A percentile compares a stretch with the other conserved stretches of the same genome.
Conservation (phyloP, 2,329 filamentous ascomycete genomes). For the Calonectria pseudoreteaudii region DNA sequence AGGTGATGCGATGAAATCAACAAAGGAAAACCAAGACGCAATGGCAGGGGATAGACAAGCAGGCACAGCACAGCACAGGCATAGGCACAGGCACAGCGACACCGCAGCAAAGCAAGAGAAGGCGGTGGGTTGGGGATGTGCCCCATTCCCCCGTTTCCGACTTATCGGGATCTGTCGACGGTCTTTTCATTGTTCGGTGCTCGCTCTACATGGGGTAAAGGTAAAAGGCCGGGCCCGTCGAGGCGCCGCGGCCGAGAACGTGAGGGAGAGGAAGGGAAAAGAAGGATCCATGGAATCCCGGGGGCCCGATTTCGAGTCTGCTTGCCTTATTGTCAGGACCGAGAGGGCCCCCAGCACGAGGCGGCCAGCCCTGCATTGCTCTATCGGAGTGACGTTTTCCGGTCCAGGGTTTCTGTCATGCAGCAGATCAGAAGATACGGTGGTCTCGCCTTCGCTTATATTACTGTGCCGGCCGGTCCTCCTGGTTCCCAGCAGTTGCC, state of each 20-base stretch:
- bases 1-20: slow-evolving; percentile 21
- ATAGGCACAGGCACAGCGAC: not conserved
- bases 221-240: not conserved
- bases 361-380: not conserved
- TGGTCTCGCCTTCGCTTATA: slow-evolving; percentile 14
- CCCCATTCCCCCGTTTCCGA: slow-evolving; percentile 19
- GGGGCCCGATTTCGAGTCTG: not conserved
- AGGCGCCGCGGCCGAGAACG: not conserved
- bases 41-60: slow-evolving; percentile 16
- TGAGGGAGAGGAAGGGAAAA: not conserved
- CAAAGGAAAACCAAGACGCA: slow-evolving; percentile 15
- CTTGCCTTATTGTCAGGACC: not conserved
- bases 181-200: not conserved
- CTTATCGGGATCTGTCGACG: slow-evolving; percentile 18
- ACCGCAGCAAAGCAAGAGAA: slow-evolving; percentile 1
- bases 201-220: slow-evolving; percentile 6
- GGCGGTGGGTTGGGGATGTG: slow-evolving; percentile 25
- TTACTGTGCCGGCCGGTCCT: not conserved
- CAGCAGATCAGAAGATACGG: slow-evolving; percentile 6
- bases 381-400: slow-evolving; percentile 5
- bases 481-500: slow-evolving; percentile 4
- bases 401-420: slow-evolving; percentile 15
- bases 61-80: slow-evolving; percentile 5
- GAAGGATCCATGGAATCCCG: not conserved
- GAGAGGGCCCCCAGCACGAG: not conserved